A percentile compares a stretch with the other conserved stretches of the same genome.
phyloP scores from a whole-genome alignment of 1,284 basidiomycete genomes.

The Tilletia horrida region DNA sequence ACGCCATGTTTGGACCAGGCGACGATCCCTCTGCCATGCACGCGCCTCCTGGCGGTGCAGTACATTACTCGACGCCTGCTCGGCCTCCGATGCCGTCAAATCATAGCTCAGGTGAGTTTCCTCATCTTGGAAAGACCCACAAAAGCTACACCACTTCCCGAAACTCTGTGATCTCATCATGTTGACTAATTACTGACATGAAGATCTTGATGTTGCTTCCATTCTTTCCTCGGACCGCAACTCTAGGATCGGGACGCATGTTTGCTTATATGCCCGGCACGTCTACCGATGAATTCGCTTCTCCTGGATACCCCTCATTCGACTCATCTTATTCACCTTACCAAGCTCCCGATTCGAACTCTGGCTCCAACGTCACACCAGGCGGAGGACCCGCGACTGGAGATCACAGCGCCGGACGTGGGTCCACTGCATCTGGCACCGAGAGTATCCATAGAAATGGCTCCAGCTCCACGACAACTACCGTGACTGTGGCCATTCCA shows the following conservation, averaged over 20 bases:
- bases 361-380: conserved; percentile 4
- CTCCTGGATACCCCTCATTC: conserved; percentile 11
- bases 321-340: conserved; percentile 12
- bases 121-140: not conserved
- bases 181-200: too few relatives aligned
- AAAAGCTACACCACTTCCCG: conserved; percentile 18
- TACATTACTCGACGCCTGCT: not conserved
- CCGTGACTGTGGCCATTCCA: not conserved
- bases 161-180: too few relatives aligned
- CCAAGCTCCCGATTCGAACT: not conserved
- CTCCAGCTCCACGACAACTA: not conserved
- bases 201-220: not conserved
- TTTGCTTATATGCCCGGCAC: conserved; percentile 7
- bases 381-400: not conserved
- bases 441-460: not conserved
- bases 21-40: not conserved
- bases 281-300: not conserved
- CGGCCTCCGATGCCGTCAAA: not conserved
- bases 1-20: conserved; percentile 38
- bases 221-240: not conserved
- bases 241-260: conserved; percentile 1
- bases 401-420: conserved; percentile 18
- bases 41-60: not conserved
- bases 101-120: conserved; percentile 1
- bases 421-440: conserved; percentile 7